phyloP scores from a whole-genome alignment of 2,329 filamentous ascomycete genomes.

The Karstenula rhodostoma region DNA sequence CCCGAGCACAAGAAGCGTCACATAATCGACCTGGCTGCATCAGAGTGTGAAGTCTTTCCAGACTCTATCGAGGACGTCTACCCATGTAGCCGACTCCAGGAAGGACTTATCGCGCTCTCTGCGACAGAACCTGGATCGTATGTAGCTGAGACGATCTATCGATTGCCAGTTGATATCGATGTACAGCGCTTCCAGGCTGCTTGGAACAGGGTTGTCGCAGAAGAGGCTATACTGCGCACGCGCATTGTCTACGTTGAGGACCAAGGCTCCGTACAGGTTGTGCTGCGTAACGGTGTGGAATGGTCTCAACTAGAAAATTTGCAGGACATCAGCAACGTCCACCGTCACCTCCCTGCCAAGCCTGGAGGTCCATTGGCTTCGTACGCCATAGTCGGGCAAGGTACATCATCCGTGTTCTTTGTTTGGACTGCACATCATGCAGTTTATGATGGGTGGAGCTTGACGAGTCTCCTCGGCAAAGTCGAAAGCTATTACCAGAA shows the following conservation, averaged over 20 bases:
- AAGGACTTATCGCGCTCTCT: constrained; percentile 42
- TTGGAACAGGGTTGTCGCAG: constrained; percentile 55
- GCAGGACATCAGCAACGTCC: constrained; percentile 34
- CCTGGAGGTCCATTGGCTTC: constrained; percentile 37
- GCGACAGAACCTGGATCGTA: constrained; percentile 43
- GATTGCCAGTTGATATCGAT: constrained; percentile 39
- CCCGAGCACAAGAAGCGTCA: constrained; percentile 22
- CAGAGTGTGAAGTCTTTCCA: constrained; percentile 36
- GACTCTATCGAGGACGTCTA: constrained; percentile 42
- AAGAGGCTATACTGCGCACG: constrained; percentile 58
- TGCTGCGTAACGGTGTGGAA: constrained; percentile 30
- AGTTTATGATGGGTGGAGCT: constrained; percentile 48
- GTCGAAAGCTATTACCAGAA: constrained; percentile 36
- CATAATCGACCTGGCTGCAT: constrained; percentile 36
- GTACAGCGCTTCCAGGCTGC: constrained; percentile 51
- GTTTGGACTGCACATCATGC: constrained; percentile 50
- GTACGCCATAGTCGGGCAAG: constrained; percentile 34
- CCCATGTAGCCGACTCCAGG: constrained; percentile 43
- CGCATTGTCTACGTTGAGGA: constrained; percentile 46
- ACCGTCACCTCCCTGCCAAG: constrained; percentile 38
- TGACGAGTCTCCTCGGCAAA: constrained; percentile 35
- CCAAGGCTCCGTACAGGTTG: constrained; percentile 45
- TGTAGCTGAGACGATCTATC: constrained; percentile 52
- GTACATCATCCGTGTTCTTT: constrained; percentile 31
- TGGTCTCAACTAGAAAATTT: constrained; percentile 32